Percentiles rank a stretch among this genome's conserved stretches.
These are phyloP conservation scores for Candida silvicultrix DNA, from an alignment of 805 yeast genomes.

Conservation along the genomic window DNA sequence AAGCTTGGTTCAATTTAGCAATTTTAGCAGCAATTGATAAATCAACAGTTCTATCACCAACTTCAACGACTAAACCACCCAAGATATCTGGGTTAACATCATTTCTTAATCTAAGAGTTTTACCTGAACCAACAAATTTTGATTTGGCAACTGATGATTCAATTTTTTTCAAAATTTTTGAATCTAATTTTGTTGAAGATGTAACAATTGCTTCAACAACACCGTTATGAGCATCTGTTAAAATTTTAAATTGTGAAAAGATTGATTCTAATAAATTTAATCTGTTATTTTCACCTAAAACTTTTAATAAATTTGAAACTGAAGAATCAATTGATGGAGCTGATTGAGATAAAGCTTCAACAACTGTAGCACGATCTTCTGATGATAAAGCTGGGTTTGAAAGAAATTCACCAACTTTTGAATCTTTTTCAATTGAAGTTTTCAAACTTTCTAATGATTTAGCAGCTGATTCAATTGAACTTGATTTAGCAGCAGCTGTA, in stretches of 20 bases:
- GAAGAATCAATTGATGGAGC: conserved; percentile 55
- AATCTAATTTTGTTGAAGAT: conserved; percentile 79
- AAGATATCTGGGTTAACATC: conserved; percentile 82
- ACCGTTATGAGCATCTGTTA: conserved; percentile 87
- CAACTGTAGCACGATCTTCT: conserved; percentile 68
- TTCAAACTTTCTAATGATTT: conserved; percentile 56
- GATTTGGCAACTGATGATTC: conserved; percentile 75
- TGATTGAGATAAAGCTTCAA: conserved; percentile 44
- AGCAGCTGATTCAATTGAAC: conserved; percentile 66
- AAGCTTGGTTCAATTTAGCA: conserved; percentile 81
- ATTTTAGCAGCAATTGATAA: conserved; percentile 80
- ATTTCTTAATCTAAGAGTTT: conserved; percentile 80
- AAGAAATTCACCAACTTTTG: conserved; percentile 55
- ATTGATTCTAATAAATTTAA: conserved; percentile 61
- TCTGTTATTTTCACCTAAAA: conserved; percentile 93
- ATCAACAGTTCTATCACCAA: conserved; percentile 96
- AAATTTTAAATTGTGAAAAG: conserved; percentile 62
- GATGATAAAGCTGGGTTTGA: conserved; percentile 79
- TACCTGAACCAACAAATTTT: conserved; percentile 74
- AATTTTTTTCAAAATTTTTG: conserved; percentile 70
- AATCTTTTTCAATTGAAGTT: conserved; percentile 52
- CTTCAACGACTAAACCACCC: conserved; percentile 94
- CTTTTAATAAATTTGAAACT: conserved; percentile 72
- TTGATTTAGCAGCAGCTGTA: conserved; percentile 82
- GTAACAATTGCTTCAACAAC: conserved; percentile 90